Base-by-base conservation (phyloP, 2,329 filamentous ascomycete species). In the Xenoacremonium recifei region DNA sequence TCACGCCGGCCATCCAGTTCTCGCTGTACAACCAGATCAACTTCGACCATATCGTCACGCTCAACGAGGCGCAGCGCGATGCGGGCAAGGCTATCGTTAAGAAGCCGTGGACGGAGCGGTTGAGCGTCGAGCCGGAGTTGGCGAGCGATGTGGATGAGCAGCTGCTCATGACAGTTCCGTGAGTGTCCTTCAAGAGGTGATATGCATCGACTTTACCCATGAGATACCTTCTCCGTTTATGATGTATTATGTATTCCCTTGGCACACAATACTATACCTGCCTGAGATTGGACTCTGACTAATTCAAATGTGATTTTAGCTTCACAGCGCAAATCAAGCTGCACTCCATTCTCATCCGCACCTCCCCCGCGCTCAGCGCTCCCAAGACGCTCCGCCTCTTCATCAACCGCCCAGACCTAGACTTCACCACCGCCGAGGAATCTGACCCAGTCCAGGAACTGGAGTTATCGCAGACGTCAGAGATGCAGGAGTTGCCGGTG, bases 271-370 rank as follows among this genome's bases (percentile, higher is more conserved):
- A n/a, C n/a, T n/a, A n/a, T n/a, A n/a, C n/a, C n/a, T n/a, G n/a
- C n/a, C n/a, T n/a, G n/a, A n/a, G n/a, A n/a, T n/a, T n/a, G n/a
- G n/a, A n/a, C n/a, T n/a, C n/a, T n/a, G n/a, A n/a, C n/a, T n/a
- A n/a, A n/a, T n/a, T n/a, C n/a, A n/a, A n/a, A n/a, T n/a, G n/a
- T n/a, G n/a, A n/a, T n/a, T 9, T 15, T 50, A 95, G 89, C 2
- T 99, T 99, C 70, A 91, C 90, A 2, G 91, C 88, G 35, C 91
- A 96, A 67, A 82, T 96, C 46, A 95, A 95, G 60, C 82, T 99
- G 1, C 91, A 97, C 69, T 84, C 87, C 19, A 83, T 99, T 60
- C 77, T 96, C 18, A 69, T 99, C 45, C 89, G 92, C 61, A 88
- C 89, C 3, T 89, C 87, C 2, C 73, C 80, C 31, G 80, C 83